These are phyloP conservation scores for Thoreauomyces humboldtii DNA, from an alignment of 192 early-diverging fungal genomes.

Conservation along the genomic window DNA sequence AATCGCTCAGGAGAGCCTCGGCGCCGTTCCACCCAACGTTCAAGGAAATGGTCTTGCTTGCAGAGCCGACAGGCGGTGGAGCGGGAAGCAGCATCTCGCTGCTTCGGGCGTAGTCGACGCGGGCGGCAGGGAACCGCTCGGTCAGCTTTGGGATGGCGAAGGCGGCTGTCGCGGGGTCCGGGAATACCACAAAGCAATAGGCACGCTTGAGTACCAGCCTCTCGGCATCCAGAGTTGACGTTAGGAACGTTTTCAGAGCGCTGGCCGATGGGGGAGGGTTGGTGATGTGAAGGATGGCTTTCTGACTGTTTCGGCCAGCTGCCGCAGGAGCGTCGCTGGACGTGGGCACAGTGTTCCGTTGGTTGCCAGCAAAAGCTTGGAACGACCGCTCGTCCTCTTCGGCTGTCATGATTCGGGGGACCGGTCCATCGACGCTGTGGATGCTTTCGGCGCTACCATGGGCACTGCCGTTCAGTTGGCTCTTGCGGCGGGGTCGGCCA, in stretches of 20 bases:
- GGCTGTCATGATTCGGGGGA: not conserved
- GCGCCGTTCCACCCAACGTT: slow-evolving; percentile 1
- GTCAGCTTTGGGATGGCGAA: slow-evolving; percentile 17
- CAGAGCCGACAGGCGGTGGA: too few species aligned
- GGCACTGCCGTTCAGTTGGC: not conserved
- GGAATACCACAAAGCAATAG: slow-evolving; percentile 26
- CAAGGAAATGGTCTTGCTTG: too few species aligned
- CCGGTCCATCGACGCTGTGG: not conserved
- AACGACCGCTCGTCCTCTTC: slow-evolving; percentile 9
- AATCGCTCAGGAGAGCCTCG: not conserved
- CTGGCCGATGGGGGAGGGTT: slow-evolving; percentile 11
- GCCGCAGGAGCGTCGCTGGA: not conserved
- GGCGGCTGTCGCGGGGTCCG: not conserved
- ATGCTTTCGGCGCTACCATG: not conserved
- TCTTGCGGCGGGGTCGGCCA: not conserved
- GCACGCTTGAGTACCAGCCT: slow-evolving; percentile 11
- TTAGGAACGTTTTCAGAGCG: slow-evolving; percentile 13
- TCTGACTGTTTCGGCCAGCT: not conserved
- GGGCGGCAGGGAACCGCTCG: slow-evolving; percentile 20
- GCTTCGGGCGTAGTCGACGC: slow-evolving; percentile 1
- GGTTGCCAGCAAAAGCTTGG: not conserved
- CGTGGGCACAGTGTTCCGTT: not conserved
- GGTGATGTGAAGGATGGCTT: slow-evolving; percentile 18
- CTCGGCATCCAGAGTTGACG: not conserved
- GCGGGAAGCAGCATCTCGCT: not conserved